A percentile compares a stretch with the other conserved stretches of the same genome.
These are phyloP conservation scores for Platanus orientalis DNA, from an alignment of 164 flowering plant species.

Conservation along the genomic window DNA sequence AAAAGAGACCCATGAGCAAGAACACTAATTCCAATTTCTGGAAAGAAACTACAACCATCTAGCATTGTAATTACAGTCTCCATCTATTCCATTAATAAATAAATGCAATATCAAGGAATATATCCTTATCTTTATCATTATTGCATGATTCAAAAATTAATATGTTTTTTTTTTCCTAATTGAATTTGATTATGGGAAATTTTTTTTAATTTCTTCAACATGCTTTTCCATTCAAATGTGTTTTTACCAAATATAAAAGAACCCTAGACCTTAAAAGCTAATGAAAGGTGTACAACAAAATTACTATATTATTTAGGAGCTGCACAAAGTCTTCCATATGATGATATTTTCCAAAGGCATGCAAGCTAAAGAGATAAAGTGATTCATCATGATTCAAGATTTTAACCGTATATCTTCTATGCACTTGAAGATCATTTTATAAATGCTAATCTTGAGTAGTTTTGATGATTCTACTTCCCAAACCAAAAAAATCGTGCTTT, in stretches of 20 bases:
- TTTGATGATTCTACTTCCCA: constrained; percentile 12
- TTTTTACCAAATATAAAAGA: constrained; percentile 6
- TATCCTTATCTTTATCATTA: constrained; percentile 5
- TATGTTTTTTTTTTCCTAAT: background rate
- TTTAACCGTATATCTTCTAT: background rate
- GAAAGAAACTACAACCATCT: background rate
- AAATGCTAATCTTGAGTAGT: constrained; percentile 5
- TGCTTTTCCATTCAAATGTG: background rate
- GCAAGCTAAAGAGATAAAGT: constrained; percentile 2
- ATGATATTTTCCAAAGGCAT: constrained; percentile 1
- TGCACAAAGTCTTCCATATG: background rate
- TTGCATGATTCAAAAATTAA: constrained; percentile 8
- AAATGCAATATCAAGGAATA: constrained; percentile 15
- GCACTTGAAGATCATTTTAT: background rate
- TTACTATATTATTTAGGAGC: background rate
- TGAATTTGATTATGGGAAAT: background rate
- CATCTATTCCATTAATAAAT: background rate
- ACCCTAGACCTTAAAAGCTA: constrained; percentile 12
- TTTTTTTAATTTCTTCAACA: constrained; percentile 1
- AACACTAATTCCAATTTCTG: background rate
- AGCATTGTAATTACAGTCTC: background rate
- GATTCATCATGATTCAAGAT: constrained; percentile 1
- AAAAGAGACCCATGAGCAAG: constrained; percentile 5
- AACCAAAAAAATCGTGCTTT: background rate
- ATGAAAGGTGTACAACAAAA: constrained; percentile 6